phyloP scores from a whole-genome alignment of 2,329 filamentous ascomycete genomes.

The Fusarium subglutinans region DNA sequence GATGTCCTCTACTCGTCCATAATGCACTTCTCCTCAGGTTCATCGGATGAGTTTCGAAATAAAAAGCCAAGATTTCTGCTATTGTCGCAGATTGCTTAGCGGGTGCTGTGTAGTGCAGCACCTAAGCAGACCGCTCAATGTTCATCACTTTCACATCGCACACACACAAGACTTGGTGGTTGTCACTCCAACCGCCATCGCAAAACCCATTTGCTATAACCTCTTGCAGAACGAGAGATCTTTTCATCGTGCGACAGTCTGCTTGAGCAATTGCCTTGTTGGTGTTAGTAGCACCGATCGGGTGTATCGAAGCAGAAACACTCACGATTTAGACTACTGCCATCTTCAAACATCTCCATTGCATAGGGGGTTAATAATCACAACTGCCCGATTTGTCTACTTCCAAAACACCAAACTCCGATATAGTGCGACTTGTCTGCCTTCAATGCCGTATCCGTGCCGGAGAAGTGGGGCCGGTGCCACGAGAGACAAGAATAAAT shows the following conservation, averaged over 20 bases:
- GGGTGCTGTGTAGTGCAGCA: background rate
- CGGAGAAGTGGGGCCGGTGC: slow-evolving; percentile 27
- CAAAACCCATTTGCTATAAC: background rate
- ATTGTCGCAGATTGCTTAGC: slow-evolving; percentile 28
- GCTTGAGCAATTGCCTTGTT: background rate
- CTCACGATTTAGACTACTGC: background rate
- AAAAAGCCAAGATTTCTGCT: slow-evolving; percentile 21
- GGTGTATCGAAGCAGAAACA: background rate
- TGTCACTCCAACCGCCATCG: background rate
- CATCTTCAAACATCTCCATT: background rate
- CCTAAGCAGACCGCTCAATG: slow-evolving; percentile 20
- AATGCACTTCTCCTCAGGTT: background rate
- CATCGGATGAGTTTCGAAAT: slow-evolving; percentile 7
- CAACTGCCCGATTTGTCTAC: background rate
- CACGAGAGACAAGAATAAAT: background rate
- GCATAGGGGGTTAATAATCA: background rate
- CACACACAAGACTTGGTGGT: slow-evolving; percentile 3
- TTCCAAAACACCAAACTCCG: background rate
- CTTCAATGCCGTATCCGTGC: background rate
- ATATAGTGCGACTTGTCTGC: background rate
- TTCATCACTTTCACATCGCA: slow-evolving; percentile 2
- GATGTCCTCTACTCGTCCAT: background rate
- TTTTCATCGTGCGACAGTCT: background rate
- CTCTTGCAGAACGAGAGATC: background rate
- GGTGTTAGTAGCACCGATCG: background rate